Conservation (phyloP, 768 basidiomycete genomes). For the Clitopilus hobsonii region DNA sequence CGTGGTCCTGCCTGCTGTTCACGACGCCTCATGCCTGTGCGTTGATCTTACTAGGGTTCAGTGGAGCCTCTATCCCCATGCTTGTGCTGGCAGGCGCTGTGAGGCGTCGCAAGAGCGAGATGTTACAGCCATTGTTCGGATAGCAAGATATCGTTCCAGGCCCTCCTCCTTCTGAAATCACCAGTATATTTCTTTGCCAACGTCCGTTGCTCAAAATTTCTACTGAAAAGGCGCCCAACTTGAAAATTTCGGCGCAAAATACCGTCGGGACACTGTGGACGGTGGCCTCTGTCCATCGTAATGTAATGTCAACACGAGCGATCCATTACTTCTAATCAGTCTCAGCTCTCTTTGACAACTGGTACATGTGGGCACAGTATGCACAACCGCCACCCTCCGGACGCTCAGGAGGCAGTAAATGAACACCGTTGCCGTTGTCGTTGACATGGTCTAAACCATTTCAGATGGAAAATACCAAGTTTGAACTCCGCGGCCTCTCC, state of each 20-base stretch:
- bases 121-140: no score
- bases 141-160: neutral
- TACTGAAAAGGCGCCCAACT: no score
- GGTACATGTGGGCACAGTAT: neutral
- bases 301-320: no score
- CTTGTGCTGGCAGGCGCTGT: neutral
- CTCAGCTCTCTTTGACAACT: no score
- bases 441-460: neutral
- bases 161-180: no score
- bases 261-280: no score
- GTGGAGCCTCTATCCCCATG: neutral
- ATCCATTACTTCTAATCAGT: no score
- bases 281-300: no score
- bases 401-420: neutral
- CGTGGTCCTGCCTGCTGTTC: neutral
- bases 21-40: neutral
- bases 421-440: neutral
- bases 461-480: neutral
- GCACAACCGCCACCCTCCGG: neutral
- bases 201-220: no score
- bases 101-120: neutral
- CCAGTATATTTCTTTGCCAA: no score
- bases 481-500: constrained; percentile 1
- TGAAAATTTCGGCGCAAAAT: no score
- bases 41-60: neutral